These are phyloP conservation scores for Phoenix dactylifera DNA, from an alignment of 176 grass and related monocot species.

Conservation along the genomic window DNA sequence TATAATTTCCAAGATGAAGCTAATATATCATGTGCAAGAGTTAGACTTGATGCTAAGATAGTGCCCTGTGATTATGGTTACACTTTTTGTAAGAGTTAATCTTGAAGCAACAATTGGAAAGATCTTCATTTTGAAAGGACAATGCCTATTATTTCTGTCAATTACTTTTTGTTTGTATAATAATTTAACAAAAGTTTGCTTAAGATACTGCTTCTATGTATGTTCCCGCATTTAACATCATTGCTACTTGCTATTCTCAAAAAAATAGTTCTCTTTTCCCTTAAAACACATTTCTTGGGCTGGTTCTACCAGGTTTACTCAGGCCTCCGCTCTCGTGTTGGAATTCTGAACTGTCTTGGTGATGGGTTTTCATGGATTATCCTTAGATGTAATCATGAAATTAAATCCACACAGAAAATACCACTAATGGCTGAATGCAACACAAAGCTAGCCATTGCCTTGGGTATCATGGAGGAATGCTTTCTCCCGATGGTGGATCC, in stretches of 20 bases:
- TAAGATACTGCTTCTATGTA: too few species aligned
- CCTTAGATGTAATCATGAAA: slow-evolving; percentile 69
- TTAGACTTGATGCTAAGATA: too few species aligned
- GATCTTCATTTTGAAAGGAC: too few species aligned
- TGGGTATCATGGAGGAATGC: slow-evolving; percentile 90
- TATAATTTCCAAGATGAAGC: too few species aligned
- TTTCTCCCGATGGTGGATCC: slow-evolving; percentile 82
- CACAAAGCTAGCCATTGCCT: slow-evolving; percentile 78
- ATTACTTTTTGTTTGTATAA: too few species aligned
- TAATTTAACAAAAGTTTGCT: too few species aligned
- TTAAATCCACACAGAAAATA: slow-evolving; percentile 54
- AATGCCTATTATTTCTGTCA: too few species aligned
- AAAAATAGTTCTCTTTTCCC: slow-evolving; percentile 7
- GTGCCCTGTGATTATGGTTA: too few species aligned
- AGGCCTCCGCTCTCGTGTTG: slow-evolving; percentile 45
- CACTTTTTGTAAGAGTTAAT: too few species aligned
- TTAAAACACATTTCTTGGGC: slow-evolving; percentile 16
- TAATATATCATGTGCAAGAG: too few species aligned
- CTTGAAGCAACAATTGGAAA: too few species aligned
- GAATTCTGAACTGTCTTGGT: slow-evolving; percentile 47
- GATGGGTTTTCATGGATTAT: slow-evolving; percentile 75
- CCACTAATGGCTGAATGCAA: slow-evolving; percentile 56
- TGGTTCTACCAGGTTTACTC: slow-evolving; percentile 54
- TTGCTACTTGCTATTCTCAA: neutral
- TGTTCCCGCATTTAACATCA: neutral